Conservation (phyloP, 1,139 yeast species). For the Yamadazyma aaseri region DNA sequence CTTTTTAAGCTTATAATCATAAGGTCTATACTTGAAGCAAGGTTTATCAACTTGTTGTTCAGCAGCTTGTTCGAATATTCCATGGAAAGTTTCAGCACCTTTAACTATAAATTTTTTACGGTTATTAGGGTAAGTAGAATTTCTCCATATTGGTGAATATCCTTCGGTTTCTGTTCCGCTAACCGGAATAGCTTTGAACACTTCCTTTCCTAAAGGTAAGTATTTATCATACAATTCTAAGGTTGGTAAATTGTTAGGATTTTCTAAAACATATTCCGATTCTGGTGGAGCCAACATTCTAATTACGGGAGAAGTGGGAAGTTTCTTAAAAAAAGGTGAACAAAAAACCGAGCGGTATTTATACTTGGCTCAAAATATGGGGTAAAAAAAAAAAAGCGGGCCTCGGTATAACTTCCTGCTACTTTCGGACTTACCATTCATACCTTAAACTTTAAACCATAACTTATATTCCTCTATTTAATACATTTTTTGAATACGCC, state of each 20-base stretch:
- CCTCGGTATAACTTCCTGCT: not conserved
- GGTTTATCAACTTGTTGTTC: conserved; percentile 20
- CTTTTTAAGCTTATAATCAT: conserved; percentile 27
- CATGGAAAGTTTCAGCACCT: conserved; percentile 30
- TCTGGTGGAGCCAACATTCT: conserved; percentile 15
- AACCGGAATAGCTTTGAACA: conserved; percentile 22
- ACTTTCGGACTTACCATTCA: too few relatives aligned
- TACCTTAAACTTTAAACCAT: too few relatives aligned
- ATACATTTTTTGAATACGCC: too few relatives aligned
- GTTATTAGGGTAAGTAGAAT: conserved; percentile 21
- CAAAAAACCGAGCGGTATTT: not conserved
- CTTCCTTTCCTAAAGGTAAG: conserved; percentile 25
- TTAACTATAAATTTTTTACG: conserved; percentile 23
- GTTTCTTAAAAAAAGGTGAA: not conserved
- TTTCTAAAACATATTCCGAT: conserved; percentile 18
- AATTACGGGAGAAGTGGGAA: not conserved
- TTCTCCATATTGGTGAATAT: conserved; percentile 34
- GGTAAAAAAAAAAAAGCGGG: conserved; percentile 1
- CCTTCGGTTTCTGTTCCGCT: conserved; percentile 32
- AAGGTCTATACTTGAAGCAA: conserved; percentile 31
- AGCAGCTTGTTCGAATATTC: conserved; percentile 24
- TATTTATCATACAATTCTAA: conserved; percentile 18
- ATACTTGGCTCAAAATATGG: conserved; percentile 2
- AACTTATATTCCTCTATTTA: too few relatives aligned
- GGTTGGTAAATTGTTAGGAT: conserved; percentile 17